Percentiles rank a stretch among this genome's conserved stretches.
Evolutionary conservation across 2,329 filamentous ascomycete species (phyloP).

Genomic region (Paecilomyces dactylethromorphus): DNA sequence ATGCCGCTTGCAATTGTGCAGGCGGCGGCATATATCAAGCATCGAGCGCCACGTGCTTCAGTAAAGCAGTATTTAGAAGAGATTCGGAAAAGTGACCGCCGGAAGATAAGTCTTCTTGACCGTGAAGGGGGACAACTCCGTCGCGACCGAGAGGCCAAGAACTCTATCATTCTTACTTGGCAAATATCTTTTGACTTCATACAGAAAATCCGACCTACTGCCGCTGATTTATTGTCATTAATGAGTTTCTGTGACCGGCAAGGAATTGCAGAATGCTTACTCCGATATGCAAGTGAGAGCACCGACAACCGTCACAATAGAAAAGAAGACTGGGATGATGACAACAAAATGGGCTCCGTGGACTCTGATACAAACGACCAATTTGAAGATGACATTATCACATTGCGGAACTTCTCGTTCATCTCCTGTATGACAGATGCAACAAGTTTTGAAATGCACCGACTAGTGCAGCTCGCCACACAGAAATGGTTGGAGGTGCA

Average conservation of each 20-base stretch:
- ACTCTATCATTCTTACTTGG: constrained; percentile 23
- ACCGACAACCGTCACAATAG: constrained; percentile 1
- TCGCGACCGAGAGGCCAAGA: constrained; percentile 15
- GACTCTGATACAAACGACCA: no score
- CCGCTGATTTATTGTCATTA: constrained; percentile 18
- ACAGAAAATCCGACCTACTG: constrained; percentile 10
- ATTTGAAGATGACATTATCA: constrained; percentile 16
- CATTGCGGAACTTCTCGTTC: constrained; percentile 15
- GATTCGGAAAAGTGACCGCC: constrained; percentile 26
- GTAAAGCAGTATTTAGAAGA: constrained; percentile 9
- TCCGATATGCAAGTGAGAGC: constrained; percentile 3
- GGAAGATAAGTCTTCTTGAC: constrained; percentile 19
- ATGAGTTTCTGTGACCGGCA: constrained; percentile 25
- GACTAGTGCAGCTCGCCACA: constrained; percentile 19
- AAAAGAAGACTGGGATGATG: not conserved
- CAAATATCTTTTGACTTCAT: constrained; percentile 28
- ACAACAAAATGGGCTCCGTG: constrained; percentile 2
- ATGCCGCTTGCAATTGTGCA: constrained; percentile 26
- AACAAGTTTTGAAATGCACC: constrained; percentile 17
- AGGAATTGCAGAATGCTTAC: constrained; percentile 15
- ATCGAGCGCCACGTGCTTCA: not conserved
- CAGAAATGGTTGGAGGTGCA: constrained; percentile 18
- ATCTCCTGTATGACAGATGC: constrained; percentile 7
- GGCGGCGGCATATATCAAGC: constrained; percentile 20
- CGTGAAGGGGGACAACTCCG: constrained; percentile 16